Conservation (phyloP, 2,329 filamentous ascomycete species). For the Uncinocarpus reesii region DNA sequence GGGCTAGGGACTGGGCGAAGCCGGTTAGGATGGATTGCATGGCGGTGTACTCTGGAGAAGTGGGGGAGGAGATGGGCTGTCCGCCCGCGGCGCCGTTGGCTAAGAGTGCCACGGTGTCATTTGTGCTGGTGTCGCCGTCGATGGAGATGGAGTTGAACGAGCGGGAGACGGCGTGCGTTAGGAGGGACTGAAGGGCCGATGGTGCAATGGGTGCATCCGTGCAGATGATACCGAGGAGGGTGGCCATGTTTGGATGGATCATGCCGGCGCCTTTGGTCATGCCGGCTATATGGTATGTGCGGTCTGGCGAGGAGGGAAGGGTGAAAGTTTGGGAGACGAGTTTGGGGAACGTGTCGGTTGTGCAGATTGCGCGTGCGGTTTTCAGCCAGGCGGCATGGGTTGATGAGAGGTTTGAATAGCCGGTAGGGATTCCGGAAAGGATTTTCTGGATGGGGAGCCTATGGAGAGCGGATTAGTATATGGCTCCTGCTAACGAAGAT, state of each 20-base stretch:
- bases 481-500: background rate
- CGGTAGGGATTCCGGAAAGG: slow-evolving; percentile 65
- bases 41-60: slow-evolving; percentile 53
- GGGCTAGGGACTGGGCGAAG: slow-evolving; percentile 74
- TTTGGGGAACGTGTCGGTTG: slow-evolving; percentile 97
- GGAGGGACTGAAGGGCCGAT: slow-evolving; percentile 55
- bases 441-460: slow-evolving; percentile 89
- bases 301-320: slow-evolving; percentile 65
- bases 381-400: slow-evolving; percentile 78
- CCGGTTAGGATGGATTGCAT: slow-evolving; percentile 61
- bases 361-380: slow-evolving; percentile 86
- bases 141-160: slow-evolving; percentile 97
- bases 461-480: slow-evolving; percentile 9
- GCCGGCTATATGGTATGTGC: slow-evolving; percentile 75
- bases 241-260: slow-evolving; percentile 99
- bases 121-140: slow-evolving; percentile 94
- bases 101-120: slow-evolving; percentile 89
- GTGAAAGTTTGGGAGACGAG: slow-evolving; percentile 75
- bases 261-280: slow-evolving; percentile 98
- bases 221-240: slow-evolving; percentile 78
- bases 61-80: slow-evolving; percentile 45
- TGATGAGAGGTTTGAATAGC: slow-evolving; percentile 58
- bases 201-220: slow-evolving; percentile 77
- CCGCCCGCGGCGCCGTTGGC: slow-evolving; percentile 88
- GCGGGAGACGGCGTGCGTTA: slow-evolving; percentile 63